phyloP scores from a whole-genome alignment of 768 basidiomycete species.

The Hemileccinum rubropunctum region DNA sequence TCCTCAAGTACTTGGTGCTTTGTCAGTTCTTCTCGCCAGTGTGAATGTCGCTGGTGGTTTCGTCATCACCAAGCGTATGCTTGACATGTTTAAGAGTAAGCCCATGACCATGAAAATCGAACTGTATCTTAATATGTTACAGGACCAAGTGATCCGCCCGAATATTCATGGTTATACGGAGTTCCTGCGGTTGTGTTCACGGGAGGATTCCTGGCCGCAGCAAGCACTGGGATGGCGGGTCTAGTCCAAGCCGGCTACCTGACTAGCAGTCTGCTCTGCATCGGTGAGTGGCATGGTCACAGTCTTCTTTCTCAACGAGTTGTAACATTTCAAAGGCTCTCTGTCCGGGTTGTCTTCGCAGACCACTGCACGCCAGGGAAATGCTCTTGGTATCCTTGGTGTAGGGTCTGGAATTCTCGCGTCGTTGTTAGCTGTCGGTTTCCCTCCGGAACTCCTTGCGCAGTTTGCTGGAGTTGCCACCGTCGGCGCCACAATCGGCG shows the following conservation, averaged over 20 bases:
- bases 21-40: slow-evolving; percentile 83
- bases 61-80: slow-evolving; percentile 87
- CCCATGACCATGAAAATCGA: not conserved
- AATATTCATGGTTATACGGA: slow-evolving; percentile 81
- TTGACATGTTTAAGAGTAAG: slow-evolving; percentile 89
- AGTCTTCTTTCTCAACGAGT: not conserved
- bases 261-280: slow-evolving; percentile 83
- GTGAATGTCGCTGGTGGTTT: slow-evolving; percentile 89
- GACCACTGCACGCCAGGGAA: slow-evolving; percentile 82
- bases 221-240: slow-evolving; percentile 81
- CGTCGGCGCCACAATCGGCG: slow-evolving; percentile 68
- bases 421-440: slow-evolving; percentile 81
- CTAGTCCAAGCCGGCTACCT: slow-evolving; percentile 87
- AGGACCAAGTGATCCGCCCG: slow-evolving; percentile 84
- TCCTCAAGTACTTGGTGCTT: slow-evolving; percentile 74
- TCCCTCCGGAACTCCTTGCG: slow-evolving; percentile 65
- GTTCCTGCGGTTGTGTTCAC: slow-evolving; percentile 80
- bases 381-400: slow-evolving; percentile 82
- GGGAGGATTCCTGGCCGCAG: slow-evolving; percentile 78
- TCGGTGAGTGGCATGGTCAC: slow-evolving; percentile 44
- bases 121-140: slow-evolving; percentile 6
- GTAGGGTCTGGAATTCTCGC: slow-evolving; percentile 79
- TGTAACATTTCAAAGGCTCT: slow-evolving; percentile 47
- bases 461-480: slow-evolving; percentile 79
- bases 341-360: slow-evolving; percentile 79